Conservation (phyloP, 2,329 filamentous ascomycete species). For the Aspergillus awamori region DNA sequence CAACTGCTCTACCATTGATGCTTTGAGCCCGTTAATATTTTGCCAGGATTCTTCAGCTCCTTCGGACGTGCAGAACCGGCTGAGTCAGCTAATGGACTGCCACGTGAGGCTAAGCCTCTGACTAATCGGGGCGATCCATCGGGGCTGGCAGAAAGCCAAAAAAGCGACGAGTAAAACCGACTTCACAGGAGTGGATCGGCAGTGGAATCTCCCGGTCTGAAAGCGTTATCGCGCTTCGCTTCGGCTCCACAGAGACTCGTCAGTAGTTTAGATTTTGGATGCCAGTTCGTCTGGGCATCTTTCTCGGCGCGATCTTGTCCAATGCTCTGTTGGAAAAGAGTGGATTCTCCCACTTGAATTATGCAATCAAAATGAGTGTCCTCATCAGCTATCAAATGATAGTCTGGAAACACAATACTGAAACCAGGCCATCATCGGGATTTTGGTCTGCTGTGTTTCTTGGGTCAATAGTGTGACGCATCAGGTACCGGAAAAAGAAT, state of each 20-base stretch:
- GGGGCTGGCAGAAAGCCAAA: not conserved
- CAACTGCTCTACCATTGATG: too few relatives aligned
- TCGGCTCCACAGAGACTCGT: not conserved
- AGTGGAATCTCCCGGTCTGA: not conserved
- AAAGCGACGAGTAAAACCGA: not conserved
- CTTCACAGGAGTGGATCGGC: not conserved
- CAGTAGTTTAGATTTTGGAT: not conserved
- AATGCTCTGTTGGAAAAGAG: not conserved
- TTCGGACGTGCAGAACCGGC: not conserved
- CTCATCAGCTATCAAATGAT: not conserved
- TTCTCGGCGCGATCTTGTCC: not conserved
- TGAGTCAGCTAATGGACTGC: not conserved
- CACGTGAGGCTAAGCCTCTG: not conserved
- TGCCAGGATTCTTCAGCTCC: not conserved
- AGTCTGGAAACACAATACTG: not conserved
- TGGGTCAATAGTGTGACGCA: not conserved
- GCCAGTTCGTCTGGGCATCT: not conserved
- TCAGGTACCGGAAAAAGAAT: not conserved
- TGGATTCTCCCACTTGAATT: not conserved
- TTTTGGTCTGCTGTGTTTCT: not conserved
- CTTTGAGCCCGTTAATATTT: too few relatives aligned
- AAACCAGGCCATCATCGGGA: not conserved
- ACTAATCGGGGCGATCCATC: not conserved
- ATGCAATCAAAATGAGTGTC: not conserved
- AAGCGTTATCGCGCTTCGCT: not conserved